These are phyloP conservation scores for Magnaporthiopsis incrustans DNA, from an alignment of 2,329 filamentous ascomycete genomes.

Conservation along the genomic window DNA sequence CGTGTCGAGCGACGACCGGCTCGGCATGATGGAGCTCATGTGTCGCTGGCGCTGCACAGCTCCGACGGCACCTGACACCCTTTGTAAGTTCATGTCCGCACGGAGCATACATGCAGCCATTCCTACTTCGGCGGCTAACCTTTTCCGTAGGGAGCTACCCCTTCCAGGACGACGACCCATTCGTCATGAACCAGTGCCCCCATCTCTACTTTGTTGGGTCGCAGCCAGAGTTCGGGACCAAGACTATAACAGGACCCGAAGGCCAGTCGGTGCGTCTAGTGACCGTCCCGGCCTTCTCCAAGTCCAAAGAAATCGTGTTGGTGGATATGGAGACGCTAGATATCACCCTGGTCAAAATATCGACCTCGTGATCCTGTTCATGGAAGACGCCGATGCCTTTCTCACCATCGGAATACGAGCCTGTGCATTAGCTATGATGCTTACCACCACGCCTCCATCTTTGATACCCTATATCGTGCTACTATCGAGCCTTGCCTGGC, in stretches of 20 bases:
- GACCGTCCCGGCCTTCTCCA: constrained; percentile 73
- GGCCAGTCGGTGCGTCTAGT: constrained; percentile 70
- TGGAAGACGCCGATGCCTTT: neutral
- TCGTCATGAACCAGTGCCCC: constrained; percentile 76
- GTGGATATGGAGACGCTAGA: constrained; percentile 82
- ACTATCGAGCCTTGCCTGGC: neutral
- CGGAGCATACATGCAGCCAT: neutral
- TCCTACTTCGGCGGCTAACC: constrained; percentile 9
- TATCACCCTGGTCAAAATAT: constrained; percentile 59
- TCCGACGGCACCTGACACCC: constrained; percentile 89
- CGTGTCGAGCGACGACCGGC: constrained; percentile 64
- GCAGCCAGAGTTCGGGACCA: constrained; percentile 70
- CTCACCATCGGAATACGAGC: no score
- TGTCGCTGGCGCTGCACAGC: constrained; percentile 85
- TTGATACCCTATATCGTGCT: neutral
- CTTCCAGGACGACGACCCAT: constrained; percentile 88
- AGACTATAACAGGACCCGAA: constrained; percentile 55
- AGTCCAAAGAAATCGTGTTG: constrained; percentile 72
- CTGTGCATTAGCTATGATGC: no score
- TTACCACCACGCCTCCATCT: no score
- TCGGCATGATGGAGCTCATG: constrained; percentile 92
- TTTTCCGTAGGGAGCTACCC: constrained; percentile 74
- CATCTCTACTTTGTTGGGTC: constrained; percentile 88
- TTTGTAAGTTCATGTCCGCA: constrained; percentile 56
- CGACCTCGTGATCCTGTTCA: neutral